phyloP scores from a whole-genome alignment of 2,329 filamentous ascomycete genomes.

The Fusarium chaquense region DNA sequence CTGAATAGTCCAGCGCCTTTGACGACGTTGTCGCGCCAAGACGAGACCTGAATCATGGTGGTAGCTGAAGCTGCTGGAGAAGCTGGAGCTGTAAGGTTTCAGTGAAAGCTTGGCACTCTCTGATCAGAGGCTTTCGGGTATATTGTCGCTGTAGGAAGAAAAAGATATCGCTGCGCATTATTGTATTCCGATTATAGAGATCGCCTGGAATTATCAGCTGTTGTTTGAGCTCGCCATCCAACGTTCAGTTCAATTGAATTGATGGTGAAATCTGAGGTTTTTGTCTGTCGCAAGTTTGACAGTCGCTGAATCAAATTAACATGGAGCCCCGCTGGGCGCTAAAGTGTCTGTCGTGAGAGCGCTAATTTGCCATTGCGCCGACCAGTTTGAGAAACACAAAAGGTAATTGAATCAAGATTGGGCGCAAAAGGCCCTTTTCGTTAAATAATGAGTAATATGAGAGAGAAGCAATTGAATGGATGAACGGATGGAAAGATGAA shows the following conservation, averaged over 20 bases:
- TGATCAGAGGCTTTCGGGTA: neutral
- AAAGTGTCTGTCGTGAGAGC: neutral
- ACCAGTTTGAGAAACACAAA: neutral
- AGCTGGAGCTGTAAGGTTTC: neutral
- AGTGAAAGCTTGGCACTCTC: neutral
- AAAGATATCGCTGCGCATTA: neutral
- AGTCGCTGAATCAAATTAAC: neutral
- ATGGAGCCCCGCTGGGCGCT: neutral
- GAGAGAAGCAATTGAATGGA: neutral
- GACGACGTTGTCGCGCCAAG: conserved; percentile 14
- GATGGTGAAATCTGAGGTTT: neutral
- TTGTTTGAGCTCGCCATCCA: neutral
- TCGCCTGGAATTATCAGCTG: too few relatives aligned
- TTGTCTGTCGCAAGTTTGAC: neutral
- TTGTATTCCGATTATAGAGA: neutral
- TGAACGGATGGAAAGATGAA: conserved; percentile 19
- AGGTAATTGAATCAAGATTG: neutral
- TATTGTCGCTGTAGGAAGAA: too few relatives aligned
- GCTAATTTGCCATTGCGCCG: neutral
- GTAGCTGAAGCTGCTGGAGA: neutral
- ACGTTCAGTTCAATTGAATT: neutral
- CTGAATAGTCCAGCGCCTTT: conserved; percentile 10
- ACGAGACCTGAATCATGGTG: conserved; percentile 9
- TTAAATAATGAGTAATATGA: neutral
- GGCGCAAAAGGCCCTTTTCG: neutral